Evolutionary conservation across 805 yeast genomes (phyloP).

Genomic region (Candida ulmi): DNA sequence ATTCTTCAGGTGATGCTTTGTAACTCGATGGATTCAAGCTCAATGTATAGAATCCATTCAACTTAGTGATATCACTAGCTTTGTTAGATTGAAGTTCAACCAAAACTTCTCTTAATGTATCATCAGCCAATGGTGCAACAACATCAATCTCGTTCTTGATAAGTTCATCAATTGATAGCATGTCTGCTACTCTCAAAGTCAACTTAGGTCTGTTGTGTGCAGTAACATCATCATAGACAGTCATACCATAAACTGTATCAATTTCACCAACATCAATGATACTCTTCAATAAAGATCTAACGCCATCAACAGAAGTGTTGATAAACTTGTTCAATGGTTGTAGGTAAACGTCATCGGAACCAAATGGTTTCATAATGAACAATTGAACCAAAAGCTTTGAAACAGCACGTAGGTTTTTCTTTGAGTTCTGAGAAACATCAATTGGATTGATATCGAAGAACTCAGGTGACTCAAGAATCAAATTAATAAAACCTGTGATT

Average conservation of each 20-base stretch:
- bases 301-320: slow-evolving; percentile 40
- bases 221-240: slow-evolving; percentile 64
- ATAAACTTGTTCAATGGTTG: slow-evolving; percentile 79
- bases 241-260: slow-evolving; percentile 55
- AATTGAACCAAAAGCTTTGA: slow-evolving; percentile 59
- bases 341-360: slow-evolving; percentile 53
- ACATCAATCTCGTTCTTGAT: slow-evolving; percentile 36
- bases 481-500: slow-evolving; percentile 45
- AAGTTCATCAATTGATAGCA: slow-evolving; percentile 39
- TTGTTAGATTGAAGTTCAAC: slow-evolving; percentile 36
- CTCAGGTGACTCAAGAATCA: slow-evolving; percentile 46
- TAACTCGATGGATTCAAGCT: slow-evolving; percentile 54
- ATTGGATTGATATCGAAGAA: slow-evolving; percentile 44
- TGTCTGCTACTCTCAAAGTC: slow-evolving; percentile 39
- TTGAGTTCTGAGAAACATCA: slow-evolving; percentile 11
- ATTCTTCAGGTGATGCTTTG: slow-evolving; percentile 40
- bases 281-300: slow-evolving; percentile 37
- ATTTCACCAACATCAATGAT: slow-evolving; percentile 51
- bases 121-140: slow-evolving; percentile 46
- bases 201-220: slow-evolving; percentile 45
- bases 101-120: slow-evolving; percentile 43
- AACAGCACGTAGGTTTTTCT: slow-evolving; percentile 50
- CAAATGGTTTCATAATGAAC: slow-evolving; percentile 64
- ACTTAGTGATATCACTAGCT: slow-evolving; percentile 41
- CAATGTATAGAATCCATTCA: slow-evolving; percentile 50